A percentile compares a stretch with the other conserved stretches of the same genome.
These are phyloP conservation scores for Pseudocercospora fijiensis DNA, from an alignment of 2,329 filamentous ascomycete genomes.

Conservation along the genomic window DNA sequence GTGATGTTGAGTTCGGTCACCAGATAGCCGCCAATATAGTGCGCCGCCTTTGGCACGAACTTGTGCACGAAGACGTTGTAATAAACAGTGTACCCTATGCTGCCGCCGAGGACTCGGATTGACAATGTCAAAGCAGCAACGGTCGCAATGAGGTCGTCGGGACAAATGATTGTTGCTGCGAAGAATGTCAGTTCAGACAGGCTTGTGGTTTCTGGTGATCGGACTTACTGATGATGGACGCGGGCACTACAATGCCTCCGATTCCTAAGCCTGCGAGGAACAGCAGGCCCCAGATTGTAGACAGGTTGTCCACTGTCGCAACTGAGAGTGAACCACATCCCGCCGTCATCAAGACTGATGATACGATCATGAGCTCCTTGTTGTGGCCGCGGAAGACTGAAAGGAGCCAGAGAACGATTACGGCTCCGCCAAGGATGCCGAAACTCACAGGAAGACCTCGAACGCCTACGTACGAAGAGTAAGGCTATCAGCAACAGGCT, in stretches of 20 bases:
- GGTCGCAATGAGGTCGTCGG: conserved; percentile 68
- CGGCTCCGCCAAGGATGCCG: conserved; percentile 61
- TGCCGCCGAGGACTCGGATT: conserved; percentile 67
- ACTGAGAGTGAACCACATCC: conserved; percentile 42
- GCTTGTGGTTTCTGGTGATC: too few relatives aligned
- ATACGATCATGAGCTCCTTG: conserved; percentile 59
- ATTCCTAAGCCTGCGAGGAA: conserved; percentile 63
- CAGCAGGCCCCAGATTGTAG: conserved; percentile 32
- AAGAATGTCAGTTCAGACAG: not conserved
- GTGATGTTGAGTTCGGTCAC: conserved; percentile 50
- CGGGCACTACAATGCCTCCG: conserved; percentile 66
- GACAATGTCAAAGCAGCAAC: conserved; percentile 66
- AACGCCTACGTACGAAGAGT: conserved; percentile 46
- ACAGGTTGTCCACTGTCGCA: conserved; percentile 35
- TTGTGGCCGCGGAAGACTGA: conserved; percentile 60
- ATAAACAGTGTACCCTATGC: conserved; percentile 52
- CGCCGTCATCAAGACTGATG: conserved; percentile 65
- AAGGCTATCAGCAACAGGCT: not conserved
- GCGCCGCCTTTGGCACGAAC: conserved; percentile 45
- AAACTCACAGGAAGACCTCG: conserved; percentile 64
- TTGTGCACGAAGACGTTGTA: conserved; percentile 39
- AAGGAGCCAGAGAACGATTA: conserved; percentile 59
- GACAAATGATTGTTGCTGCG: conserved; percentile 63
- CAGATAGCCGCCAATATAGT: conserved; percentile 55
- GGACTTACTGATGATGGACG: conserved; percentile 57